Percentiles rank a stretch among this genome's conserved stretches.
Conservation (phyloP, 768 basidiomycete species). For the Lyophyllum atratum region DNA sequence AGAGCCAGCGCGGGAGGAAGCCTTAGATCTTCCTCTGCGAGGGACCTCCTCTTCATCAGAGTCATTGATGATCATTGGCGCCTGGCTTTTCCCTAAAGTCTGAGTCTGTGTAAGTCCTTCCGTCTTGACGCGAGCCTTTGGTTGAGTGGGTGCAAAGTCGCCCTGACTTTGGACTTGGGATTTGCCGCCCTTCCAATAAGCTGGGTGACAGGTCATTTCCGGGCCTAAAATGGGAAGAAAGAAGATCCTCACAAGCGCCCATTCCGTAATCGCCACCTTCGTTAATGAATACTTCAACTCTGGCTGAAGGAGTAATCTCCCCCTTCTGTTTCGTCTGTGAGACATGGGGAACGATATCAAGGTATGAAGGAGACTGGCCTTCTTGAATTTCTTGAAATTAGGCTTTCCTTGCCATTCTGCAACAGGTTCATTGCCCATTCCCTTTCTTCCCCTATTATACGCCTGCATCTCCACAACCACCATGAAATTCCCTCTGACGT, state of each 20-base stretch:
- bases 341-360: not conserved
- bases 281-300: slow-evolving; percentile 52
- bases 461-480: slow-evolving; percentile 69
- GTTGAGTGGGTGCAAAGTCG: slow-evolving; percentile 21
- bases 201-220: slow-evolving; percentile 29
- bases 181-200: slow-evolving; percentile 54
- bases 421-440: slow-evolving; percentile 21
- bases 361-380: slow-evolving; percentile 39
- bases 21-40: slow-evolving; percentile 24
- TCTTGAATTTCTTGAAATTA: slow-evolving; percentile 81
- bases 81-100: slow-evolving; percentile 21
- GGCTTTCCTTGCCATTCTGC: slow-evolving; percentile 51
- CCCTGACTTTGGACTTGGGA: slow-evolving; percentile 23
- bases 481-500: slow-evolving; percentile 79
- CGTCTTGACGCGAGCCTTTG: slow-evolving; percentile 12
- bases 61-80: slow-evolving; percentile 35
- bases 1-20: slow-evolving; percentile 28
- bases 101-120: slow-evolving; percentile 19
- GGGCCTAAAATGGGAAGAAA: slow-evolving; percentile 4
- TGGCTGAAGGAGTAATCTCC: slow-evolving; percentile 25
- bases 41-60: slow-evolving; percentile 29
- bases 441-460: slow-evolving; percentile 31
- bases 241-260: slow-evolving; percentile 43
- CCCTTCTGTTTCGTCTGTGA: slow-evolving; percentile 25
- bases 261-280: slow-evolving; percentile 58